These are phyloP conservation scores for Clarireedia homoeocarpa DNA, from an alignment of 2,329 filamentous ascomycete species.

Conservation along the genomic window DNA sequence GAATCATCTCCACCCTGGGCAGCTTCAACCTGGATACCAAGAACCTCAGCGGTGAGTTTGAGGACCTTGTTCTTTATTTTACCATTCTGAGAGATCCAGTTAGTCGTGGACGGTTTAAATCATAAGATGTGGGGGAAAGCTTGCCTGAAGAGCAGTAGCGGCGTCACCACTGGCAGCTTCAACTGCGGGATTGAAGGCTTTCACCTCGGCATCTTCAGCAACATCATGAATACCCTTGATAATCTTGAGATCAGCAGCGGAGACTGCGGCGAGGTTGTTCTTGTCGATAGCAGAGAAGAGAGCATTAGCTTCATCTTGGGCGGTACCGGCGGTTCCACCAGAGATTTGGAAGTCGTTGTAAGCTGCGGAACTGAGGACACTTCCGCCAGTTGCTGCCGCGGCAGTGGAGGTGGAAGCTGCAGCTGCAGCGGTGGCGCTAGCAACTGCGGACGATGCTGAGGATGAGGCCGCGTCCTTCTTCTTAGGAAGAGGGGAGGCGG, in stretches of 20 bases:
- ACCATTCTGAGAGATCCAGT: constrained; percentile 33
- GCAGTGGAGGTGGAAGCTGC: constrained; percentile 7
- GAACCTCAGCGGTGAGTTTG: constrained; percentile 45
- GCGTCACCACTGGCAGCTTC: constrained; percentile 38
- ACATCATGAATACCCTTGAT: constrained; percentile 44
- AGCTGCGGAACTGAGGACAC: constrained; percentile 30
- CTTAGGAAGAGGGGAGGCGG: constrained; percentile 27
- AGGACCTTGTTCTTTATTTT: constrained; percentile 56
- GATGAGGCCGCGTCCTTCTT: constrained; percentile 13
- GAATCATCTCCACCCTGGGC: constrained; percentile 41
- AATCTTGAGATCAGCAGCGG: constrained; percentile 39
- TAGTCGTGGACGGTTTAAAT: background rate
- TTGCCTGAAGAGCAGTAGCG: constrained; percentile 40
- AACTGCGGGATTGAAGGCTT: constrained; percentile 48
- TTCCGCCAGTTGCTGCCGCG: constrained; percentile 15
- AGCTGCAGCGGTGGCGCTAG: constrained; percentile 8
- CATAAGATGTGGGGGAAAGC: background rate
- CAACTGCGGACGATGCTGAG: constrained; percentile 5
- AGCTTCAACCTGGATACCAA: constrained; percentile 42
- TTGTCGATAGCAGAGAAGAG: constrained; percentile 34
- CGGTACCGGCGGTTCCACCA: constrained; percentile 38
- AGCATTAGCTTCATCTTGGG: constrained; percentile 37
- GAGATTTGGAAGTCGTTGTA: constrained; percentile 42
- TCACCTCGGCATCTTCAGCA: constrained; percentile 44
- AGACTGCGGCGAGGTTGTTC: constrained; percentile 36